Conservation (phyloP, 305 asterid genomes). For the Striga hermonthica region DNA sequence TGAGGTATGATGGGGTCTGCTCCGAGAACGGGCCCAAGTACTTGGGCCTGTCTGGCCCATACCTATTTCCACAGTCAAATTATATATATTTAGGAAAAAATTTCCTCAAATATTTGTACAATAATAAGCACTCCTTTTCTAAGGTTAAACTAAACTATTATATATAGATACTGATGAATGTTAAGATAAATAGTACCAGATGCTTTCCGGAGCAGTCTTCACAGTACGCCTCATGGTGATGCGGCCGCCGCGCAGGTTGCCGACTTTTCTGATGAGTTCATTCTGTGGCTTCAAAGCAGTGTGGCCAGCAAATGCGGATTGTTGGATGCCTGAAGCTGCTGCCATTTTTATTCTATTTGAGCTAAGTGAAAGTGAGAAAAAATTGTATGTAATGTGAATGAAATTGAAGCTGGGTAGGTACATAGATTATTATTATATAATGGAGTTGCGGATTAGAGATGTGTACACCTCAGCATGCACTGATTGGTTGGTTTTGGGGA, state of each 20-base stretch:
- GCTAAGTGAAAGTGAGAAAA: too few species aligned
- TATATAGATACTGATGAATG: not conserved
- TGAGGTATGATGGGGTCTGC: conserved; percentile 90
- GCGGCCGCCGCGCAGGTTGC: conserved; percentile 55
- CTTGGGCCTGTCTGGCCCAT: conserved; percentile 86
- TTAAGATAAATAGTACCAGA: conserved; percentile 48
- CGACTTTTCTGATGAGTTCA: conserved; percentile 59
- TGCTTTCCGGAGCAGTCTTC: conserved; percentile 76
- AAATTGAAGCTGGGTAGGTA: conserved; percentile 18
- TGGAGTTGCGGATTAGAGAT: conserved; percentile 42
- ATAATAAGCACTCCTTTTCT: not conserved
- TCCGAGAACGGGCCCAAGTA: conserved; percentile 94
- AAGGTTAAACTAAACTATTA: not conserved
- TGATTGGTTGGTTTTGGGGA: conserved; percentile 48
- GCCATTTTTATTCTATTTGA: too few species aligned
- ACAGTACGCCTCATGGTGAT: conserved; percentile 91
- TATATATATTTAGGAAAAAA: too few species aligned
- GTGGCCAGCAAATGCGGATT: conserved; percentile 69
- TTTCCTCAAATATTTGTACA: not conserved
- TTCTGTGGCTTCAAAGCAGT: conserved; percentile 56
- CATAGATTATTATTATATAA: conserved; percentile 21
- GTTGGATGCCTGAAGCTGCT: conserved; percentile 38
- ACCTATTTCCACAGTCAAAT: conserved; percentile 53
- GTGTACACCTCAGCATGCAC: conserved; percentile 39
- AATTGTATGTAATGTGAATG: not conserved